Evolutionary conservation across 2,329 filamentous ascomycete genomes (phyloP).

Genomic region (Kalaharituber pfeilii): DNA sequence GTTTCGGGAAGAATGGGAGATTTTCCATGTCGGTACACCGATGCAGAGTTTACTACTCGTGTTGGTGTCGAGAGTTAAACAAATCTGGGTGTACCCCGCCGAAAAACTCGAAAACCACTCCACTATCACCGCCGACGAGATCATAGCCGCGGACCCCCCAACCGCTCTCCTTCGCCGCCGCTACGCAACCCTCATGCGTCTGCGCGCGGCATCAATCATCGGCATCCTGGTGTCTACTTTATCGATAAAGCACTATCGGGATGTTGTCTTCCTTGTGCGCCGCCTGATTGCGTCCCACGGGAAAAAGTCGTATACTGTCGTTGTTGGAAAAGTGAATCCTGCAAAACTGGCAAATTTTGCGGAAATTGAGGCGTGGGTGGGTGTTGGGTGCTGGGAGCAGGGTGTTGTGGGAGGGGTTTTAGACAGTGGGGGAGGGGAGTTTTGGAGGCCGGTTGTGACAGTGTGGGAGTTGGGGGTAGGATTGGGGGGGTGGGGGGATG

Average conservation of each 20-base stretch:
- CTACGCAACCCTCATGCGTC: constrained; percentile 67
- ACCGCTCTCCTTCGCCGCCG: constrained; percentile 54
- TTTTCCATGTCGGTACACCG: constrained; percentile 74
- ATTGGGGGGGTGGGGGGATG: constrained; percentile 59
- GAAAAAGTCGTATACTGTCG: constrained; percentile 91
- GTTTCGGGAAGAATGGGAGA: constrained; percentile 38
- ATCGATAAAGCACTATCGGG: constrained; percentile 75
- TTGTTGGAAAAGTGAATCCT: constrained; percentile 89
- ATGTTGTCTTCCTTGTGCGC: constrained; percentile 58
- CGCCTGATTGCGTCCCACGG: constrained; percentile 56
- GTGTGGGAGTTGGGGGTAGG: constrained; percentile 79
- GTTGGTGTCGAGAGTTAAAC: constrained; percentile 56
- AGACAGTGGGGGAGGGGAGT: constrained; percentile 46
- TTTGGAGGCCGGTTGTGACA: constrained; percentile 82
- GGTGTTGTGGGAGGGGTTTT: constrained; percentile 42
- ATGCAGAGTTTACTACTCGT: constrained; percentile 71
- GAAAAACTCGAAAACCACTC: constrained; percentile 36
- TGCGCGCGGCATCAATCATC: constrained; percentile 67
- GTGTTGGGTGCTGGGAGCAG: constrained; percentile 96
- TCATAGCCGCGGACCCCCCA: constrained; percentile 27
- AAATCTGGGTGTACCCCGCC: constrained; percentile 23
- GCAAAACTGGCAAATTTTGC: constrained; percentile 94
- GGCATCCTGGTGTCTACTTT: constrained; percentile 94
- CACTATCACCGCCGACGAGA: constrained; percentile 25
- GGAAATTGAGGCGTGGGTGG: constrained; percentile 90